Percentiles rank a stretch among this genome's conserved stretches.
Evolutionary conservation across 1,284 basidiomycete species (phyloP).

Genomic region (Ceratobasidium sp.): DNA sequence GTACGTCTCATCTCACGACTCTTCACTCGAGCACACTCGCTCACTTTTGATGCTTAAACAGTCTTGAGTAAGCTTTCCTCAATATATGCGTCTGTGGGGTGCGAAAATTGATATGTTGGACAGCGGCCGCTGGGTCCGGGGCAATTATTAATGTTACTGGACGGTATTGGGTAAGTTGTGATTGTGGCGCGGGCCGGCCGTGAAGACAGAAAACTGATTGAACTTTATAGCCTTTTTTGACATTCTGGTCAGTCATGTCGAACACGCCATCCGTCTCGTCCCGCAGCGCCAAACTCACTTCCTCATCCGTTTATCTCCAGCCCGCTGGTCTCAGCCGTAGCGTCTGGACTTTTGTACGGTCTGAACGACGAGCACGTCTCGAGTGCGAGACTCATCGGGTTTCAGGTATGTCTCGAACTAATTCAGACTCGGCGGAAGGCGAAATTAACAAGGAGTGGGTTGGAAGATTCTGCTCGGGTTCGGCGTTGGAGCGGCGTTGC

Average conservation of each 20-base stretch:
- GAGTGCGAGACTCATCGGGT: constrained; percentile 19
- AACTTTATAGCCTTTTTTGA: constrained; percentile 50
- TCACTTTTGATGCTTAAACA: constrained; percentile 29
- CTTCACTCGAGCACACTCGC: constrained; percentile 9
- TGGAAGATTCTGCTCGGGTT: constrained; percentile 53
- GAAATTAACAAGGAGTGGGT: constrained; percentile 31
- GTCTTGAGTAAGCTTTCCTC: constrained; percentile 23
- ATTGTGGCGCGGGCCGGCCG: too few relatives aligned
- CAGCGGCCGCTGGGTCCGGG: constrained; percentile 54
- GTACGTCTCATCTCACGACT: constrained; percentile 13
- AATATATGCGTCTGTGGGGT: neutral
- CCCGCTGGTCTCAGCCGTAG: constrained; percentile 51
- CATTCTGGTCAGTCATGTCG: constrained; percentile 10
- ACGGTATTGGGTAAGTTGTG: constrained; percentile 53
- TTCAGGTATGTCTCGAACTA: constrained; percentile 5
- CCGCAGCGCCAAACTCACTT: too few relatives aligned
- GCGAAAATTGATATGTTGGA: constrained; percentile 45
- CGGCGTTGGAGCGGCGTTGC: constrained; percentile 39
- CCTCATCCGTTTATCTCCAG: constrained; percentile 7
- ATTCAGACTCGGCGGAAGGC: constrained; percentile 51
- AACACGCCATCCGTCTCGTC: too few relatives aligned
- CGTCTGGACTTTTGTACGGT: constrained; percentile 58
- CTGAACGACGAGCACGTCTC: constrained; percentile 49
- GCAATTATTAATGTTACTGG: constrained; percentile 53
- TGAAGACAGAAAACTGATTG: too few relatives aligned